phyloP scores from a whole-genome alignment of 129 eudicot species.

The Dittrichia graveolens region DNA sequence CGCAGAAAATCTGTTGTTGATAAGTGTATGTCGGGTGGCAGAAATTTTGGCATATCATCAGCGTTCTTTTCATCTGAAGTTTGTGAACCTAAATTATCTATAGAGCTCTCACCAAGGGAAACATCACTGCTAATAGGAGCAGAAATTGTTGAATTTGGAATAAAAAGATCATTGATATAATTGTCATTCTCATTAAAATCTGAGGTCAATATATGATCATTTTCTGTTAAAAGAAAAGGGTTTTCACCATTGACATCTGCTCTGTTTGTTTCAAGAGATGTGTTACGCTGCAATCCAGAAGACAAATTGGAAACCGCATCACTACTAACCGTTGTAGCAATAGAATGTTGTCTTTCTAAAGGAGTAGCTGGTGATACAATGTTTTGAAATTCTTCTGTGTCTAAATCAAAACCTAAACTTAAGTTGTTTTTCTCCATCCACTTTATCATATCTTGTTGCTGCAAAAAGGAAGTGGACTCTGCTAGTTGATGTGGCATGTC shows the following conservation, averaged over 20 bases:
- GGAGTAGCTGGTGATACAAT: slow-evolving; percentile 33
- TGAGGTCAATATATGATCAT: neutral
- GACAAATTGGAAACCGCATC: slow-evolving; percentile 9
- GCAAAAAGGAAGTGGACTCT: slow-evolving; percentile 19
- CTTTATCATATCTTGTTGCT: slow-evolving; percentile 31
- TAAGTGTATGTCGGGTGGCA: slow-evolving; percentile 39
- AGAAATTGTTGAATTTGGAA: slow-evolving; percentile 26
- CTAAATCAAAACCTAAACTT: slow-evolving; percentile 8
- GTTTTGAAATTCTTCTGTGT: slow-evolving; percentile 8
- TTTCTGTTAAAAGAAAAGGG: neutral
- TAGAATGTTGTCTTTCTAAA: slow-evolving; percentile 27
- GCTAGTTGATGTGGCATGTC: too few species aligned
- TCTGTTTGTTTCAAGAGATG: slow-evolving; percentile 4
- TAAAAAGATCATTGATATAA: slow-evolving; percentile 18
- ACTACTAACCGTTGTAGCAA: slow-evolving; percentile 27
- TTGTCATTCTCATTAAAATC: slow-evolving; percentile 13
- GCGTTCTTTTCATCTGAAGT: slow-evolving; percentile 23
- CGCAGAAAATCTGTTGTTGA: slow-evolving; percentile 34
- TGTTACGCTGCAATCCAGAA: neutral
- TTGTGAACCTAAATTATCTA: slow-evolving; percentile 27
- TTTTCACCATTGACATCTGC: too few species aligned
- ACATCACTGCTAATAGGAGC: slow-evolving; percentile 25
- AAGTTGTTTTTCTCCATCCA: slow-evolving; percentile 31
- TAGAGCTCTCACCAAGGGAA: slow-evolving; percentile 21
- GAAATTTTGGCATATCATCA: slow-evolving; percentile 28